Conservation (phyloP, 2,329 filamentous ascomycete species). For the Boeremia exigua region DNA sequence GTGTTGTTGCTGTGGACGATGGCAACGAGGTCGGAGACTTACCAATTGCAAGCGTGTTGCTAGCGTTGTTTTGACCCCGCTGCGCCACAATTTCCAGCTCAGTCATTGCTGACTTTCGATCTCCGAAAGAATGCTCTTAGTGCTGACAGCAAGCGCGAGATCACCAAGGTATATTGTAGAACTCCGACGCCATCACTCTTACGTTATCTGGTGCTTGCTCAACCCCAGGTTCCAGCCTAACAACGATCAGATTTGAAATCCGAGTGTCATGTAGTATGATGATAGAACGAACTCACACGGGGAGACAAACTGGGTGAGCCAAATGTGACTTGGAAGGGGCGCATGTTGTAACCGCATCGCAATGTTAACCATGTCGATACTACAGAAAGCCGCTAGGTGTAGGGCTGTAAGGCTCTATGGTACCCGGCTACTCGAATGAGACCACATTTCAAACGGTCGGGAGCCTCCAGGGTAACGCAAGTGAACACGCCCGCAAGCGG, state of each 20-base stretch:
- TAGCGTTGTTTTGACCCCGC: background rate
- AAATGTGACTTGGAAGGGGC: slow-evolving; percentile 1
- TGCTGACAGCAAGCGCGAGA: background rate
- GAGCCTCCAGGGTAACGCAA: background rate
- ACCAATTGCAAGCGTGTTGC: background rate
- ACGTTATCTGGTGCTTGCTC: no score
- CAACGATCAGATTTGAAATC: background rate
- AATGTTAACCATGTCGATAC: background rate
- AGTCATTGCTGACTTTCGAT: background rate
- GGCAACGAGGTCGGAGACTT: background rate
- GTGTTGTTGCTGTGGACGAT: background rate
- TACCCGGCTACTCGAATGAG: background rate
- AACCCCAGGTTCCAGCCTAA: background rate
- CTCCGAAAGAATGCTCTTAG: background rate
- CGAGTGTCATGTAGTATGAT: background rate
- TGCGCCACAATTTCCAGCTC: slow-evolving; percentile 1
- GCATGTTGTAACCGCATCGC: background rate
- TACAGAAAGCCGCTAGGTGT: background rate
- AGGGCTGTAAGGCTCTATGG: background rate
- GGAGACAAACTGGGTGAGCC: background rate
- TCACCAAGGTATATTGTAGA: background rate
- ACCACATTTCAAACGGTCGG: background rate
- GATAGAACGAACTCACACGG: background rate
- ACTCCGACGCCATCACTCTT: background rate
- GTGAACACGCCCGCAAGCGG: slow-evolving; percentile 8